phyloP scores from a whole-genome alignment of 805 yeast genomes.

The Pichia eremophila region DNA sequence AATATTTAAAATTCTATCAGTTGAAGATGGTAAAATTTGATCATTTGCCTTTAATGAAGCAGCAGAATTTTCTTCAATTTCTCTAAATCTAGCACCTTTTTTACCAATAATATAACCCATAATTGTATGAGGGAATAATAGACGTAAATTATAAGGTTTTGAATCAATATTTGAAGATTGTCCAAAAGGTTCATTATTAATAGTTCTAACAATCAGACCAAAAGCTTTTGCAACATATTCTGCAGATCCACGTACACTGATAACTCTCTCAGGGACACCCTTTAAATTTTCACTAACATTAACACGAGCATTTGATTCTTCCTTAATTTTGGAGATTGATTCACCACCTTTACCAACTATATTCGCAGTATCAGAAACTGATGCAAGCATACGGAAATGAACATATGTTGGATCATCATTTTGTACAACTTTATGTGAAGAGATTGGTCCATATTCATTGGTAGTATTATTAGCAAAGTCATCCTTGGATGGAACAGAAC shows the following conservation, averaged over 20 bases:
- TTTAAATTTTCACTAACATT: slow-evolving; percentile 65
- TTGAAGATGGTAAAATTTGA: slow-evolving; percentile 60
- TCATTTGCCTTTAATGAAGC: slow-evolving; percentile 70
- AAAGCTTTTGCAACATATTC: slow-evolving; percentile 76
- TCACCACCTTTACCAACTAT: slow-evolving; percentile 81
- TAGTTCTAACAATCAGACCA: slow-evolving; percentile 60
- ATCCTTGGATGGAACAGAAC: slow-evolving; percentile 3
- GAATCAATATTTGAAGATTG: slow-evolving; percentile 50
- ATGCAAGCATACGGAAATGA: slow-evolving; percentile 64
- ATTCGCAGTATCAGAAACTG: slow-evolving; percentile 64
- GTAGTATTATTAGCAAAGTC: not conserved
- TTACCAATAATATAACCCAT: slow-evolving; percentile 80
- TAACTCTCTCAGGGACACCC: slow-evolving; percentile 65
- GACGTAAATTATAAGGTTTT: slow-evolving; percentile 43
- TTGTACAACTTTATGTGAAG: slow-evolving; percentile 14
- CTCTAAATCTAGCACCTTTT: slow-evolving; percentile 62
- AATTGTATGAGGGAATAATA: slow-evolving; percentile 67
- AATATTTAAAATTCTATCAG: slow-evolving; percentile 63
- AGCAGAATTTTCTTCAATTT: slow-evolving; percentile 75
- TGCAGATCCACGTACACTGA: slow-evolving; percentile 64
- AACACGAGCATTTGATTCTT: slow-evolving; percentile 52
- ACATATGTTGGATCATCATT: slow-evolving; percentile 51
- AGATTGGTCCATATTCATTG: slow-evolving; percentile 13
- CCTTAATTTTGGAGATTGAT: slow-evolving; percentile 54
- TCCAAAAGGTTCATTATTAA: slow-evolving; percentile 58